Evolutionary conservation across 164 flowering plant species (phyloP), one percentile per base, ranked within the genome.

Genomic region (Vitis rupestris): DNA sequence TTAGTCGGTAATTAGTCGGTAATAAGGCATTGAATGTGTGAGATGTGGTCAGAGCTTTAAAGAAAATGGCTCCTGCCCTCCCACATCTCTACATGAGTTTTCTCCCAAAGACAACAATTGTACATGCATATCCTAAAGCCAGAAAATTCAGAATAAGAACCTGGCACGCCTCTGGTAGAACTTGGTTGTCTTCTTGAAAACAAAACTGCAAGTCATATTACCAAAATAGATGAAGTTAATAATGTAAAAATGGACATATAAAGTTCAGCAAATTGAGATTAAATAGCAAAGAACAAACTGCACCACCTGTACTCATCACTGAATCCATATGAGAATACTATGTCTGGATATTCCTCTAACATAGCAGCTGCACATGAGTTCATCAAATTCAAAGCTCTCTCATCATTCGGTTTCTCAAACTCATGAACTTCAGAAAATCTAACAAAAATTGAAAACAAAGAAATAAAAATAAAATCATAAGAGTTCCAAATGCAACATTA

Each of bases 141-240:
- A 53, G 0, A 54, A 5, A 57, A 27, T 51, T 53, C 9, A 12
- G 49, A 29, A 9, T 15, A 5, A 59, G 10, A 59, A 82, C 85
- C 85, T 82, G 64, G 79, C 74, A 64, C 86, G 80, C 62, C 86
- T 70, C 64, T 80, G 78, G 68, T 83, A 79, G 78, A 80, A 80
- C 64, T 70, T 74, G 10, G 83, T 48, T 55, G 73, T 76, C 74
- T 72, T 76, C 81, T 83, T 80, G 61, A 83, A 78, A 70, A 83
- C 72, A 72, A 83, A 80, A 67, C 83, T 83, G 75, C 48, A 62
- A 62, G 23, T 8, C 1, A 72, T 71, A 49, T 49, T 1, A 50
- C 17, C 9, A 17, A 47, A 17, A 48, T 31, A 13, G 15, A 29
- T 2, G 14, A 52, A 44, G n/a, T 17, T 13, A n/a, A 23, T 44